These are phyloP conservation scores for Arthrobotrys sinensis DNA, from an alignment of 2,329 filamentous ascomycete species.

Conservation along the genomic window DNA sequence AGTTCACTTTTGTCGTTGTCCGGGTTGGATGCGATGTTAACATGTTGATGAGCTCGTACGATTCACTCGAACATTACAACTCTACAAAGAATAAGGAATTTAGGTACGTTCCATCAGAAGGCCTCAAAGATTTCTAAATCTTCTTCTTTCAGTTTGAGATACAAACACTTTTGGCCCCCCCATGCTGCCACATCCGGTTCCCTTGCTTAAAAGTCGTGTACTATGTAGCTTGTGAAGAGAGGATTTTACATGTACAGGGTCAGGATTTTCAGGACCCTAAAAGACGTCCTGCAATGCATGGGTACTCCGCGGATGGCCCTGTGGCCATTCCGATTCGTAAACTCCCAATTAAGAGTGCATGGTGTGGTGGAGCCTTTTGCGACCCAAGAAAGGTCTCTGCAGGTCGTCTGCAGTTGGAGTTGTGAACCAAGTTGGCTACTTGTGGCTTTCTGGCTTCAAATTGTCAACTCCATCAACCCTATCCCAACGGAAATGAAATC, in stretches of 20 bases:
- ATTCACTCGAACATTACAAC: background rate
- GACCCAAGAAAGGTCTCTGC: constrained; percentile 19
- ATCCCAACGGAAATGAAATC: constrained; percentile 43
- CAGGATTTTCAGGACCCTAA: constrained; percentile 28
- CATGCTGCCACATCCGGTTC: constrained; percentile 4
- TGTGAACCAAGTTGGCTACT: constrained; percentile 30
- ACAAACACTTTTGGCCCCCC: background rate
- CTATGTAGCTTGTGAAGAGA: constrained; percentile 12
- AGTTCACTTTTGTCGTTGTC: background rate
- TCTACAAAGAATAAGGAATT: too few species aligned
- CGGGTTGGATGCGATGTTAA: background rate
- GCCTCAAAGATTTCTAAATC: constrained; percentile 7
- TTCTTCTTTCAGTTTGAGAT: background rate
- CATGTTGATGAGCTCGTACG: background rate
- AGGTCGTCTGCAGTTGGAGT: constrained; percentile 20
- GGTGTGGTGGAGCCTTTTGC: constrained; percentile 34
- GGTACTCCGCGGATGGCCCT: constrained; percentile 50
- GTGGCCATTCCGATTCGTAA: constrained; percentile 59
- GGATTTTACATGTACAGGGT: constrained; percentile 5
- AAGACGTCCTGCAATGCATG: constrained; percentile 36
- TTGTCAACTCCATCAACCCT: constrained; percentile 8
- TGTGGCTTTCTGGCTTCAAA: constrained; percentile 32
- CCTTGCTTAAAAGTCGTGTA: constrained; percentile 6
- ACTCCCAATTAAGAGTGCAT: constrained; percentile 55
- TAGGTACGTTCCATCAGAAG: background rate